These are phyloP conservation scores for Aspergillus biplanus DNA, from an alignment of 495 filamentous ascomycete genomes.

Conservation along the genomic window DNA sequence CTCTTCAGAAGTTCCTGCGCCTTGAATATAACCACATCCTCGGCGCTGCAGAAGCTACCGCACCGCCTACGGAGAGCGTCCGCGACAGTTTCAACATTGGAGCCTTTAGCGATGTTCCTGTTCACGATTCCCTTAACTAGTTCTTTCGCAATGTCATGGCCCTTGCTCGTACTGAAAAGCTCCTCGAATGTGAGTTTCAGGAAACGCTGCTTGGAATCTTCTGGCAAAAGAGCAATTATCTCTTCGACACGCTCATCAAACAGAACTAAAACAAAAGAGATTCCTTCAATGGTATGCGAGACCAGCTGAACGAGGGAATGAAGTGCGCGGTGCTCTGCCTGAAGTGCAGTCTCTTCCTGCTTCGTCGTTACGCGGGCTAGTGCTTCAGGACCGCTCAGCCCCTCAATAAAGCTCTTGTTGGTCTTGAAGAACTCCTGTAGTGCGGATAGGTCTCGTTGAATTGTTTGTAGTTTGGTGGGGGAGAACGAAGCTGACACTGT, in stretches of 20 bases:
- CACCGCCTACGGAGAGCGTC: slow-evolving; percentile 89
- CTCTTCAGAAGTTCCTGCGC: slow-evolving; percentile 92
- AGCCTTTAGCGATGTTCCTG: slow-evolving; percentile 90
- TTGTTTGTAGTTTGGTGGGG: slow-evolving; percentile 64
- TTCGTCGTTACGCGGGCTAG: slow-evolving; percentile 69
- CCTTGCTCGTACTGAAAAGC: slow-evolving; percentile 76
- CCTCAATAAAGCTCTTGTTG: slow-evolving; percentile 90
- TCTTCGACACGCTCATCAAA: slow-evolving; percentile 92
- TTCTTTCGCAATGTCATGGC: slow-evolving; percentile 92
- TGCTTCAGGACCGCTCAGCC: slow-evolving; percentile 83
- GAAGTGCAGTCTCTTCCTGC: slow-evolving; percentile 86
- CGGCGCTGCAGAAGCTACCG: slow-evolving; percentile 93
- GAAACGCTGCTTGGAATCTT: slow-evolving; percentile 65
- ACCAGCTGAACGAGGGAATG: slow-evolving; percentile 82
- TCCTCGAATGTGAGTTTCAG: slow-evolving; percentile 79
- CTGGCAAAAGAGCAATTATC: slow-evolving; percentile 80
- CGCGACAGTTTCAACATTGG: slow-evolving; percentile 95
- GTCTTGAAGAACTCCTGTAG: slow-evolving; percentile 78
- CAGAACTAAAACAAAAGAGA: slow-evolving; percentile 89
- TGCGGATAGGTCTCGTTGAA: slow-evolving; percentile 79
- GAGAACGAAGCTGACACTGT: slow-evolving; percentile 55
- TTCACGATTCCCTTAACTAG: slow-evolving; percentile 98
- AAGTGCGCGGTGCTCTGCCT: slow-evolving; percentile 91
- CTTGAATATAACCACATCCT: slow-evolving; percentile 97
- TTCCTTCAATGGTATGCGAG: slow-evolving; percentile 87